Evolutionary conservation across 192 early-diverging fungal genomes (phyloP), one percentile per base, ranked within the genome.

Genomic region (Chytriomyces sp.): DNA sequence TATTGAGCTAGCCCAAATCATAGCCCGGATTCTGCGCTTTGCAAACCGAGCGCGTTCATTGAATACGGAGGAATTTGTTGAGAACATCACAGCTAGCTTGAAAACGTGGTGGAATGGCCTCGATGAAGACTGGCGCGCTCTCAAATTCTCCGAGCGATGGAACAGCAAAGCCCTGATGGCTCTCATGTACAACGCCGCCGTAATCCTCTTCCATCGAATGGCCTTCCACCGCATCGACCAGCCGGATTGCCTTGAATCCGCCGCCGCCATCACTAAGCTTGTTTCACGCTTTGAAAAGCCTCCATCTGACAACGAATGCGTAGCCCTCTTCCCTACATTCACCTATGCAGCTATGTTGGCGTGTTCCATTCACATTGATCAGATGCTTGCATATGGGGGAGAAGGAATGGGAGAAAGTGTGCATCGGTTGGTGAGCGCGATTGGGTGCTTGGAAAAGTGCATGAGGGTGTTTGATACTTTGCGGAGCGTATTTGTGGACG

Each of bases 291-390:
- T 74, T 36, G 44, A 63, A 25, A 19, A 7, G 7, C 52, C 52
- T 10, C 62, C 62, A 17, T 34, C 36, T 39, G 34, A 52, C 19
- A 57, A 63, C 32, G 73, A 74, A 37, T 65, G 62, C 39, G 56
- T 63, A 52, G 73, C 59, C 34, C 33, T 74, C 19, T 74, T 74
- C 63, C 73, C 73, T 30, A 66, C 52, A 2, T 63, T 74, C 37
- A 74, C 49, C 8, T 74, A 74, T 33, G 44, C 63, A 34, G 52
- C 63, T 7, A 59, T 74, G 52, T 55, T 74, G 52, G 59, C 62
- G 17, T 65, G 61, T 28, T 66, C 73, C n/a, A 64, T 74, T n/a
- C 63, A 64, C 17, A 55, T 74, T 37, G 39, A n/a, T 5, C 63
- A 56, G 30, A 68, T 68, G 65, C 52, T 68, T 6, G 5, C 62